Evolutionary conservation across 768 basidiomycete species (phyloP).

Genomic region (Hypholoma fasciculare): DNA sequence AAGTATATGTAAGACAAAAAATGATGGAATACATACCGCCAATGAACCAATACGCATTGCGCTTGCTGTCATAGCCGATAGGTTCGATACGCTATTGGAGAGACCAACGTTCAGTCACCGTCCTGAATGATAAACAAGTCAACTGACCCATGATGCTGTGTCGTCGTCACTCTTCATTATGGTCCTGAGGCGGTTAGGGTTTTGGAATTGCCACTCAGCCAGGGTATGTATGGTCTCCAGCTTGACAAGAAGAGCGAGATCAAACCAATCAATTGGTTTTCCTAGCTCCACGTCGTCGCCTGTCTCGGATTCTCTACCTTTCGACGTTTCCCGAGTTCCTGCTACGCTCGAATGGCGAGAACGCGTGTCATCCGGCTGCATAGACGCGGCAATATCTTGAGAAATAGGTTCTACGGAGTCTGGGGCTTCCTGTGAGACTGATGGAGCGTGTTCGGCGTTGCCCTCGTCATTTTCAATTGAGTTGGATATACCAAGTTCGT

Average conservation of each 20-base stretch:
- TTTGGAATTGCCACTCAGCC: constrained; percentile 87
- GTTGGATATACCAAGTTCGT: background rate
- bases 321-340: constrained; percentile 10
- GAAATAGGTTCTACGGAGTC: background rate
- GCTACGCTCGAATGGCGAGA: constrained; percentile 16
- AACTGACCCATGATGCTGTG: constrained; percentile 70
- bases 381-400: background rate
- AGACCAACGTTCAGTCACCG: constrained; percentile 2
- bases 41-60: constrained; percentile 84
- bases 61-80: constrained; percentile 78
- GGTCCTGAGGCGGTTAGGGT: constrained; percentile 64
- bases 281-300: constrained; percentile 24
- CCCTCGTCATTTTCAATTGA: background rate
- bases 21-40: constrained; percentile 52
- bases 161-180: constrained; percentile 84
- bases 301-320: background rate
- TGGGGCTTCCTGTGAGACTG: background rate
- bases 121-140: background rate
- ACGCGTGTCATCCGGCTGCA: background rate
- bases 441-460: background rate
- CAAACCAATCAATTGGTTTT: constrained; percentile 63
- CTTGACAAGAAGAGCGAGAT: constrained; percentile 69
- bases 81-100: constrained; percentile 73
- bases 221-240: constrained; percentile 74
- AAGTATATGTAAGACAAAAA: background rate